Conservation (phyloP, 2,329 filamentous ascomycete genomes). For the Ilyonectria sp. region DNA sequence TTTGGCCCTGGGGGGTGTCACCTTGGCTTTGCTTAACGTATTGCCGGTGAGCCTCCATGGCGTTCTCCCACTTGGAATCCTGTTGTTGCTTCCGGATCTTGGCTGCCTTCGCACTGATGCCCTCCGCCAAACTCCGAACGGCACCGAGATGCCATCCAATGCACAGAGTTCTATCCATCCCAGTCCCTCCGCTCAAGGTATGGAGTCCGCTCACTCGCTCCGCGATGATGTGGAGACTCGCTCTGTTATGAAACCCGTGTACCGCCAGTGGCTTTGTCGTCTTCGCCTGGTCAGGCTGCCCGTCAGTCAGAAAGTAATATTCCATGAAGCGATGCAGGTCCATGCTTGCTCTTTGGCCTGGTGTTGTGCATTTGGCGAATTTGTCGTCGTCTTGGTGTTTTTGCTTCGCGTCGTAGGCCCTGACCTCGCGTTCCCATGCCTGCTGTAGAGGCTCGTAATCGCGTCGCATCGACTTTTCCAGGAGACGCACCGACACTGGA, state of each 20-base stretch:
- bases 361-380: slow-evolving; percentile 16
- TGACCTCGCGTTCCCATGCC: slow-evolving; percentile 7
- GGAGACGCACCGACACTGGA: slow-evolving; percentile 1
- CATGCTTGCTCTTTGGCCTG: slow-evolving; percentile 11
- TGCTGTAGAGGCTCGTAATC: slow-evolving; percentile 24
- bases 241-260: neutral
- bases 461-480: slow-evolving; percentile 21
- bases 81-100: neutral
- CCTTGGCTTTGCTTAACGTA: slow-evolving; percentile 2
- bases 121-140: neutral
- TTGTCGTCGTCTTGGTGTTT: slow-evolving; percentile 12
- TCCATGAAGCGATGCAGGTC: slow-evolving; percentile 18
- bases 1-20: neutral
- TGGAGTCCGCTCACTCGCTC: slow-evolving; percentile 2
- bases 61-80: slow-evolving; percentile 6
- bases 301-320: slow-evolving; percentile 31
- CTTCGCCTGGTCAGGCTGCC: slow-evolving; percentile 17
- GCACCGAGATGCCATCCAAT: slow-evolving; percentile 21
- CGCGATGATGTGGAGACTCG: neutral
- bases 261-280: slow-evolving; percentile 14
- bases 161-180: neutral
- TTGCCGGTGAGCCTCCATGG: slow-evolving; percentile 11
- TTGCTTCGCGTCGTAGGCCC: slow-evolving; percentile 5
- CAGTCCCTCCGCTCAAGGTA: neutral
- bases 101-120: neutral